Conservation (phyloP, 805 yeast genomes). For the Cephaloascus fragrans region DNA sequence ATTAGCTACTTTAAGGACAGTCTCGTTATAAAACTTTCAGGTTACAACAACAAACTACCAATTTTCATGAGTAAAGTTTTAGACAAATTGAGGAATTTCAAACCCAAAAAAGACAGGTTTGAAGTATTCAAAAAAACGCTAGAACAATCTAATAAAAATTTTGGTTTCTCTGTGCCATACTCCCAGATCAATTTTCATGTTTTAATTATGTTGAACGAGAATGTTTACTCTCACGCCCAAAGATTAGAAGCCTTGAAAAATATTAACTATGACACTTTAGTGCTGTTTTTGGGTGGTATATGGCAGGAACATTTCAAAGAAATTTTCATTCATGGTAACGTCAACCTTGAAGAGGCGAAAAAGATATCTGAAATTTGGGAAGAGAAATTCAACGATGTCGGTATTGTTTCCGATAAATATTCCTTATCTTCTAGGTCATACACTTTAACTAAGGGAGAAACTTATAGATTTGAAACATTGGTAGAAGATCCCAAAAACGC, state of each 20-base stretch:
- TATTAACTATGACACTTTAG: slow-evolving; percentile 40
- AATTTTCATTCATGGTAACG: slow-evolving; percentile 71
- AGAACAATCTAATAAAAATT: slow-evolving; percentile 54
- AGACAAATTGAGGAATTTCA: slow-evolving; percentile 38
- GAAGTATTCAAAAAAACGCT: slow-evolving; percentile 56
- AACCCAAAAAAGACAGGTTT: slow-evolving; percentile 49
- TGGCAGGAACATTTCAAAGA: slow-evolving; percentile 57
- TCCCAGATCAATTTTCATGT: slow-evolving; percentile 60
- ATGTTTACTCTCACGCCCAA: slow-evolving; percentile 55
- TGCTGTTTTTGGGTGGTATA: slow-evolving; percentile 40
- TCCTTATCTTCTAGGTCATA: slow-evolving; percentile 18
- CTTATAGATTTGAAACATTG: slow-evolving; percentile 34
- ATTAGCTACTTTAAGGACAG: slow-evolving; percentile 63
- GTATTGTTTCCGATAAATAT: neutral
- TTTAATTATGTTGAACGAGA: slow-evolving; percentile 60
- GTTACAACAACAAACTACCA: slow-evolving; percentile 76
- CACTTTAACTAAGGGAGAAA: slow-evolving; percentile 26
- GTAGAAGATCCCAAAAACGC: slow-evolving; percentile 62
- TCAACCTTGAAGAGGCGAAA: slow-evolving; percentile 37
- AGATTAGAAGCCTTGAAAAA: slow-evolving; percentile 38
- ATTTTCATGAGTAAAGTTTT: slow-evolving; percentile 54
- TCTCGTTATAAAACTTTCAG: slow-evolving; percentile 53
- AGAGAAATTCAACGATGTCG: slow-evolving; percentile 18
- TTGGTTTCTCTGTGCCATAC: slow-evolving; percentile 68
- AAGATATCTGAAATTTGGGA: slow-evolving; percentile 34